Conservation (phyloP, 75 land plant genomes). For the Sequoia sempervirens region DNA sequence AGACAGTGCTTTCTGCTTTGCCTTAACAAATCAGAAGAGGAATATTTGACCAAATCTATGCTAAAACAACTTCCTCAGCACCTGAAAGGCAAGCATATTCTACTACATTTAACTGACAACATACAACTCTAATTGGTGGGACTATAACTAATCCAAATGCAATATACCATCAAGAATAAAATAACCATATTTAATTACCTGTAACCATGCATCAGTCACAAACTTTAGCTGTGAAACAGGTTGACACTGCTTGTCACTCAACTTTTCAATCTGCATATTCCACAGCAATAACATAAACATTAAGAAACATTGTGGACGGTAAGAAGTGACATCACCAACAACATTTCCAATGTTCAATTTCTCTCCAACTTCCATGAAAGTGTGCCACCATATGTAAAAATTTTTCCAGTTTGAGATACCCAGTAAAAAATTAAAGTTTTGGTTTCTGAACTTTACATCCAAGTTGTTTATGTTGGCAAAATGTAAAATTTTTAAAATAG, state of each 20-base stretch:
- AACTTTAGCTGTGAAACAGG: conserved; percentile 96
- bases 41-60: neutral
- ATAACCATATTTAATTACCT: conserved; percentile 38
- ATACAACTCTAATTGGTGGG: neutral
- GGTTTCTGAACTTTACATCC: neutral
- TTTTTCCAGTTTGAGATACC: neutral
- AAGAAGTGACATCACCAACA: neutral
- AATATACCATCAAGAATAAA: neutral
- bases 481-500: neutral
- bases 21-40: too few species aligned
- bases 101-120: neutral
- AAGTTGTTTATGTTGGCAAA: neutral
- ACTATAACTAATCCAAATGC: neutral
- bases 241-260: conserved; percentile 81
- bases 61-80: neutral
- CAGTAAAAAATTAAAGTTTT: neutral
- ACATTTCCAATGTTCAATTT: neutral
- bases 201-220: conserved; percentile 91
- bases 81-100: neutral
- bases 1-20: too few species aligned
- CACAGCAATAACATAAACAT: neutral
- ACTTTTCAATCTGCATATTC: conserved; percentile 77
- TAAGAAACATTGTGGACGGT: neutral
- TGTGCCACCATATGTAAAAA: neutral
- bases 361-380: neutral